A percentile compares a stretch with the other conserved stretches of the same genome.
Evolutionary conservation across 2,329 filamentous ascomycete genomes (phyloP).

Genomic region (Aspergillus candidus): DNA sequence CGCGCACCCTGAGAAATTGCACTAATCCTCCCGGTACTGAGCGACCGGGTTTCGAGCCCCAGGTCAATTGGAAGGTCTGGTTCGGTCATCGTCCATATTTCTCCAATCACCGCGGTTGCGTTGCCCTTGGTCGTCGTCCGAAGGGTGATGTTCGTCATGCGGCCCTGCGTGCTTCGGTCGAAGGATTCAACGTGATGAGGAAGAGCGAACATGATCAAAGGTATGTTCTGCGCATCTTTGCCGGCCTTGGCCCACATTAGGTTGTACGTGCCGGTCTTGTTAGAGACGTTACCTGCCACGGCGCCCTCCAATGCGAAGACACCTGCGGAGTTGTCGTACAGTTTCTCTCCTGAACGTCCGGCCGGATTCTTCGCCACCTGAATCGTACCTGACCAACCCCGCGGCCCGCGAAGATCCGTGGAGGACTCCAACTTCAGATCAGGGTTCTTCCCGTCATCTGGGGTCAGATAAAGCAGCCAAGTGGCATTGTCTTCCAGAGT

Average conservation of each 20-base stretch:
- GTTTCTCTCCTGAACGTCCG: slow-evolving; percentile 51
- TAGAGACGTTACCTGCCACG: slow-evolving; percentile 56
- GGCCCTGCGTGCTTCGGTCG: slow-evolving; percentile 48
- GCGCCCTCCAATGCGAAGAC: slow-evolving; percentile 62
- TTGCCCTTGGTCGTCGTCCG: slow-evolving; percentile 81
- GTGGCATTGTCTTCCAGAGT: slow-evolving; percentile 63
- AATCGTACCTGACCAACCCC: slow-evolving; percentile 67
- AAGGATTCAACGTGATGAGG: slow-evolving; percentile 82
- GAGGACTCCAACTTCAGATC: slow-evolving; percentile 64
- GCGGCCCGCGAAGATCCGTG: slow-evolving; percentile 57
- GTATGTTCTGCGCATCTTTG: slow-evolving; percentile 45
- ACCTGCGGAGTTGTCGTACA: slow-evolving; percentile 71
- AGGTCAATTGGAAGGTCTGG: slow-evolving; percentile 64
- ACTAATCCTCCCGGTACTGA: slow-evolving; percentile 36
- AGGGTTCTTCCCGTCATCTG: slow-evolving; percentile 53
- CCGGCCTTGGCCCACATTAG: slow-evolving; percentile 70
- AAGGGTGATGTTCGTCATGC: slow-evolving; percentile 53
- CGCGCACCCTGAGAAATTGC: slow-evolving; percentile 47
- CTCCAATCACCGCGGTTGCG: slow-evolving; percentile 64
- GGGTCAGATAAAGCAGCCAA: slow-evolving; percentile 76
- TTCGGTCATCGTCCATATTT: slow-evolving; percentile 74
- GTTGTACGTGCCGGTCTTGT: slow-evolving; percentile 61
- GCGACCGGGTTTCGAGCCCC: slow-evolving; percentile 72
- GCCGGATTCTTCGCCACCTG: slow-evolving; percentile 75
- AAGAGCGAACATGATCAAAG: slow-evolving; percentile 76